phyloP scores from a whole-genome alignment of 345 rosid species.

The Cardamine chenopodiifolia region DNA sequence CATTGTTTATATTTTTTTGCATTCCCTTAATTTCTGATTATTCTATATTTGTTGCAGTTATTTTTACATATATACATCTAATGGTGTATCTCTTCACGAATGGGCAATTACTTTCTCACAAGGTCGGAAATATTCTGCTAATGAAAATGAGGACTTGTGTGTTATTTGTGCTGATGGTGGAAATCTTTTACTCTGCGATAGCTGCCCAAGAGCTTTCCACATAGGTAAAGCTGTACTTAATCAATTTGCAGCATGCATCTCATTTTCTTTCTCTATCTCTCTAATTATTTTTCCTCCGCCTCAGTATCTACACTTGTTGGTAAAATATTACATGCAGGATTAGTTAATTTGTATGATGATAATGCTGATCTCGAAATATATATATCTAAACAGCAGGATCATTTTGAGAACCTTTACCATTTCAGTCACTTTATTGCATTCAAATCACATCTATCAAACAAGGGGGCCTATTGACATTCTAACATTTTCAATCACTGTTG shows the following conservation, averaged over 20 bases:
- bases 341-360: slow-evolving; percentile 17
- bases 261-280: slow-evolving; percentile 26
- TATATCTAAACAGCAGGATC: slow-evolving; percentile 21
- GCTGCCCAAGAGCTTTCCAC: slow-evolving; percentile 98
- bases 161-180: slow-evolving; percentile 97
- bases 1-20: slow-evolving; percentile 11
- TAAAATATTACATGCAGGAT: slow-evolving; percentile 13
- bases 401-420: slow-evolving; percentile 10
- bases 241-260: slow-evolving; percentile 23
- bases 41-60: slow-evolving; percentile 60
- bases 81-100: slow-evolving; percentile 98
- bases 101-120: slow-evolving; percentile 82
- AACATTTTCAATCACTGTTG: slow-evolving; percentile 20
- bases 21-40: slow-evolving; percentile 10
- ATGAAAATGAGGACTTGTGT: slow-evolving; percentile 83
- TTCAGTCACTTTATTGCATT: slow-evolving; percentile 9
- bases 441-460: slow-evolving; percentile 18
- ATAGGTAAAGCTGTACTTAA: slow-evolving; percentile 55
- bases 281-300: slow-evolving; percentile 7
- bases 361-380: neutral
- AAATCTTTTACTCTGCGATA: slow-evolving; percentile 88
- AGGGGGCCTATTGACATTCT: slow-evolving; percentile 23
- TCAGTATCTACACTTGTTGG: slow-evolving; percentile 16
- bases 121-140: slow-evolving; percentile 68
- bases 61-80: slow-evolving; percentile 87